Conservation (phyloP, 352 stramenopile genomes). For the Phytophthora uliginosa region DNA sequence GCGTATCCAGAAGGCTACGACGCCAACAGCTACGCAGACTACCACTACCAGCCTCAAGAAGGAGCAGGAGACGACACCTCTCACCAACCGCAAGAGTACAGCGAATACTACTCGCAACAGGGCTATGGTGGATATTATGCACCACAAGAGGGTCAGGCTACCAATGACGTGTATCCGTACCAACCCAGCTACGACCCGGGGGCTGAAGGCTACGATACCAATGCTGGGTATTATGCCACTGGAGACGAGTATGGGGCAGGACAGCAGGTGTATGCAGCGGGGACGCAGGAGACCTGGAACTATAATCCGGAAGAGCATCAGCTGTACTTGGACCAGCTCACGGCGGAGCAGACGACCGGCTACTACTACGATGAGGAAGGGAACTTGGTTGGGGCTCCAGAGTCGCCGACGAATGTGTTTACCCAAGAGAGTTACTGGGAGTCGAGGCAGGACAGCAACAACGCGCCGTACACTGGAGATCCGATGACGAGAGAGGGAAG, state of each 20-base stretch:
- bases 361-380: constrained; percentile 43
- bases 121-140: constrained; percentile 17
- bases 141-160: constrained; percentile 9
- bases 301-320: constrained; percentile 24
- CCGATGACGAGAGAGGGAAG: neutral
- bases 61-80: constrained; percentile 6
- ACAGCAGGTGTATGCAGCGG: constrained; percentile 1
- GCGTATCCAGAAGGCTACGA: constrained; percentile 30
- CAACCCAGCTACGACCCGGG: constrained; percentile 15
- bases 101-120: constrained; percentile 3
- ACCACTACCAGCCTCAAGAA: constrained; percentile 23
- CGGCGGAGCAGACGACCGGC: constrained; percentile 20
- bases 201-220: constrained; percentile 2
- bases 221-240: neutral
- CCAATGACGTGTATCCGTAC: neutral
- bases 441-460: constrained; percentile 43
- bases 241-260: constrained; percentile 7
- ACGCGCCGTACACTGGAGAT: constrained; percentile 7
- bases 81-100: constrained; percentile 22
- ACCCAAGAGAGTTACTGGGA: constrained; percentile 64
- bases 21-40: constrained; percentile 16
- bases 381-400: constrained; percentile 26
- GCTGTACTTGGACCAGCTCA: constrained; percentile 34
- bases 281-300: constrained; percentile 11
- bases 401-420: constrained; percentile 40